Conservation (phyloP, 169 alveolate species). For the Plasmodium coatneyi region DNA sequence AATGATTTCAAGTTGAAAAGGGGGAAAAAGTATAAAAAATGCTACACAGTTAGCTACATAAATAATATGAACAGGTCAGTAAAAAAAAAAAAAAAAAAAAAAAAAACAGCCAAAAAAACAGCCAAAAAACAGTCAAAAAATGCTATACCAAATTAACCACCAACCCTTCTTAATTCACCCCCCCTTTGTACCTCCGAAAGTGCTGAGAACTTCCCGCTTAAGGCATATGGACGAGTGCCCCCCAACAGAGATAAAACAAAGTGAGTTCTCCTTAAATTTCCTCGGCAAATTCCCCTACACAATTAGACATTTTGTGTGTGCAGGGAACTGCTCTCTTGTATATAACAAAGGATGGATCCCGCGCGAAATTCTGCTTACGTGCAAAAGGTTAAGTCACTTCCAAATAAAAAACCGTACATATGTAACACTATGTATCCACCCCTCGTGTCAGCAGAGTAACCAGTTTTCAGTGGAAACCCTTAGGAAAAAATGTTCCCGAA, state of each 20-base stretch:
- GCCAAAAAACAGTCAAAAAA: neutral
- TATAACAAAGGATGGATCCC: neutral
- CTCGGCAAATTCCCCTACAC: neutral
- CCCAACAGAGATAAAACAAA: constrained; percentile 12
- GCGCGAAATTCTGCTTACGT: neutral
- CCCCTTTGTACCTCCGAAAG: constrained; percentile 8
- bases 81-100: constrained; percentile 28
- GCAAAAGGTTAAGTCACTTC: neutral
- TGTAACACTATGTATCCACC: neutral
- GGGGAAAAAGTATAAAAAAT: constrained; percentile 38
- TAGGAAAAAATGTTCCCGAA: constrained; percentile 48
- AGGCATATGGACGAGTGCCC: constrained; percentile 17
- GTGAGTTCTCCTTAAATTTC: constrained; percentile 9
- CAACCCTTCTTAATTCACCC: neutral
- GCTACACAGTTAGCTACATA: constrained; percentile 51
- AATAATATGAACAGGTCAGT: constrained; percentile 67
- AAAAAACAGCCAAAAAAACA: neutral
- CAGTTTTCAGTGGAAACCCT: constrained; percentile 52
- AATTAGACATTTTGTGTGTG: neutral
- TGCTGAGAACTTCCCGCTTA: constrained; percentile 39
- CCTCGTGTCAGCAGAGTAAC: neutral
- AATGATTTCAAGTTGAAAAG: constrained; percentile 17
- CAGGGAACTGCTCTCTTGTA: neutral
- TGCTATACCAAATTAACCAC: neutral
- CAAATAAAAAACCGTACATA: neutral